phyloP scores from a whole-genome alignment of 805 yeast species.

The Ogataea degrootiae region DNA sequence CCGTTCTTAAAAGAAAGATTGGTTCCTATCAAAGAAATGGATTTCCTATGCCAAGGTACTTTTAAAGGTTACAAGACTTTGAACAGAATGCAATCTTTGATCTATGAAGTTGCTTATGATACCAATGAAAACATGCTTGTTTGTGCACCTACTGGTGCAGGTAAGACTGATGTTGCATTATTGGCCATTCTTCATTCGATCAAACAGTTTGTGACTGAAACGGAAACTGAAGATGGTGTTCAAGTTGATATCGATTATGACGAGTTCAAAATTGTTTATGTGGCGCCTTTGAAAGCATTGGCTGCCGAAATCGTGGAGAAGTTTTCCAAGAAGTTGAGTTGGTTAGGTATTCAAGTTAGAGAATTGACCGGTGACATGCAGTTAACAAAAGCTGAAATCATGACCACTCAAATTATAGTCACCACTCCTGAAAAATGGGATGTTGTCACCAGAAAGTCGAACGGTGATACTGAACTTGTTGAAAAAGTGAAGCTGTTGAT shows the following conservation, averaged over 20 bases:
- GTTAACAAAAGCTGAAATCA: slow-evolving; percentile 71
- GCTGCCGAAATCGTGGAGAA: slow-evolving; percentile 97
- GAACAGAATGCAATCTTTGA: slow-evolving; percentile 86
- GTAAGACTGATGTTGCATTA: slow-evolving; percentile 92
- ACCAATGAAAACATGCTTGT: slow-evolving; percentile 93
- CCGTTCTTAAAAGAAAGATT: slow-evolving; percentile 43
- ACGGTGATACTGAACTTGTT: neutral
- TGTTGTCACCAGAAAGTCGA: slow-evolving; percentile 1
- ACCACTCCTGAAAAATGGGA: slow-evolving; percentile 76
- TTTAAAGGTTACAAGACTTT: slow-evolving; percentile 72
- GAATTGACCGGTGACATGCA: slow-evolving; percentile 97
- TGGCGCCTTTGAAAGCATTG: slow-evolving; percentile 88
- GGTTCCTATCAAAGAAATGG: slow-evolving; percentile 59
- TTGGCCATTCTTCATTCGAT: slow-evolving; percentile 76
- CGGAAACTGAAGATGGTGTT: slow-evolving; percentile 41
- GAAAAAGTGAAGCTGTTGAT: slow-evolving; percentile 46
- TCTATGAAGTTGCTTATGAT: slow-evolving; percentile 86
- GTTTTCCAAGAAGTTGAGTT: slow-evolving; percentile 65
- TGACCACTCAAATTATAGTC: slow-evolving; percentile 80
- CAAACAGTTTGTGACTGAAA: slow-evolving; percentile 59
- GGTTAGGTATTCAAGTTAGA: slow-evolving; percentile 83
- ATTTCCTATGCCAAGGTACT: slow-evolving; percentile 75
- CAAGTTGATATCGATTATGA: slow-evolving; percentile 69
- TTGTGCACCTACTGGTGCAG: slow-evolving; percentile 98
- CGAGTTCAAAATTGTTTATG: slow-evolving; percentile 86